Evolutionary conservation across 345 rosid species (phyloP), one percentile per base, ranked within the genome.

Genomic region (Microthlaspi erraticum): DNA sequence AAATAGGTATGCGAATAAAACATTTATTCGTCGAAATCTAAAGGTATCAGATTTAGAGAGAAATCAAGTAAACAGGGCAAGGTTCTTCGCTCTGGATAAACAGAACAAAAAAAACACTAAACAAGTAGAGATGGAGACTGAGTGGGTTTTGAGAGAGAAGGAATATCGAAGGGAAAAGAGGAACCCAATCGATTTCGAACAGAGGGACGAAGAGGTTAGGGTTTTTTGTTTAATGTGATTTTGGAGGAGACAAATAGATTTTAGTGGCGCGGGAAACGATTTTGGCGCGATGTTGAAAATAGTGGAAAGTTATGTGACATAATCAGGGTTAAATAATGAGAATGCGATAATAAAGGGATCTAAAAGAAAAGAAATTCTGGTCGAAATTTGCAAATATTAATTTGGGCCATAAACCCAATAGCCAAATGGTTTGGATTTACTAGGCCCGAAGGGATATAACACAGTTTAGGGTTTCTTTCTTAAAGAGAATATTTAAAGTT

Each of bases 1-100:
- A 93, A 68, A 44, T 82, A 78, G 13, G 93, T 82, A 67, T 87
- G 96, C 8, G 97, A 93, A 55, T 85, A 90, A 57, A 93, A 93
- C 98, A 93, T 88, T 29, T 41, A 11, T 10, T 36, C 33, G 46
- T 38, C 33, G 33, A 11, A 50, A 23, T 38, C 63, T 14, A 33
- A 55, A 5, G 4, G 2, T 16, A 16, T 16, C 8, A 16, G 8
- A 33, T 2, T 39, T 1, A 10, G 16, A 8, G 8, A 10, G 16
- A 8, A n/a, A 10, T 37, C 64, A 58, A 20, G 18, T 38, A 51
- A 23, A 26, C 10, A 51, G 26, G 34, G 12, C 12, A 51, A 12
- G 17, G 34, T 26, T 6, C 17, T 5, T 50, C 16, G 29, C 29
- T 26, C 29, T 26, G 4, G 29, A 26, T 26, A 26, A 26, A 26